Conservation (phyloP, 768 basidiomycete genomes). For the Boletus reticuloceps region DNA sequence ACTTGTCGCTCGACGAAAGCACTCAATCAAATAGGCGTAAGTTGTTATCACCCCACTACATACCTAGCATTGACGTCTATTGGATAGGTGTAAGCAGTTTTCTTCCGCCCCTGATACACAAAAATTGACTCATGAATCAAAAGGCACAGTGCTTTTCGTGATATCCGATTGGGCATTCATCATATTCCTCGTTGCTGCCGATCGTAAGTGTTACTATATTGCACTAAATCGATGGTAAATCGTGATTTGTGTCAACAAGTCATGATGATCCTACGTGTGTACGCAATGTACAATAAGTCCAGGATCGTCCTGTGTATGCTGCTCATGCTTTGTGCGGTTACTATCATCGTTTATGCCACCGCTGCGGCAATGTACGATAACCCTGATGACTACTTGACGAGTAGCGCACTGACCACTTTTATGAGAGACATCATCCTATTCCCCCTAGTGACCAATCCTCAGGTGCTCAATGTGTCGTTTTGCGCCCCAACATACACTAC, state of each 20-base stretch:
- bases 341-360: not conserved
- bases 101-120: not conserved
- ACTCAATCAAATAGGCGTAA: conserved; percentile 10
- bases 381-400: conserved; percentile 1
- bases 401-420: conserved; percentile 1
- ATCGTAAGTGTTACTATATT: conserved; percentile 12
- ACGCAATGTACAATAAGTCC: conserved; percentile 21
- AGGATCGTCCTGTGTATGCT: conserved; percentile 13
- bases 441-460: conserved; percentile 6
- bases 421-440: not conserved
- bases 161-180: not conserved
- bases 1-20: not conserved
- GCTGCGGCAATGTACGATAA: conserved; percentile 1
- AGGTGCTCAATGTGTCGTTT: conserved; percentile 14
- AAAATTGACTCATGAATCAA: not conserved
- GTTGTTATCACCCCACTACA: not conserved
- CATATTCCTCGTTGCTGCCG: conserved; percentile 16
- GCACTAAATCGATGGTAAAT: not conserved
- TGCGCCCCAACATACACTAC: not conserved
- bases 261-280: conserved; percentile 24
- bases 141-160: conserved; percentile 10
- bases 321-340: conserved; percentile 9
- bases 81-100: conserved; percentile 15
- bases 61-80: not conserved
- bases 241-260: conserved; percentile 3